Base-by-base conservation (phyloP, 2,329 filamentous ascomycete genomes). In the Trichoderma afroharzianum region DNA sequence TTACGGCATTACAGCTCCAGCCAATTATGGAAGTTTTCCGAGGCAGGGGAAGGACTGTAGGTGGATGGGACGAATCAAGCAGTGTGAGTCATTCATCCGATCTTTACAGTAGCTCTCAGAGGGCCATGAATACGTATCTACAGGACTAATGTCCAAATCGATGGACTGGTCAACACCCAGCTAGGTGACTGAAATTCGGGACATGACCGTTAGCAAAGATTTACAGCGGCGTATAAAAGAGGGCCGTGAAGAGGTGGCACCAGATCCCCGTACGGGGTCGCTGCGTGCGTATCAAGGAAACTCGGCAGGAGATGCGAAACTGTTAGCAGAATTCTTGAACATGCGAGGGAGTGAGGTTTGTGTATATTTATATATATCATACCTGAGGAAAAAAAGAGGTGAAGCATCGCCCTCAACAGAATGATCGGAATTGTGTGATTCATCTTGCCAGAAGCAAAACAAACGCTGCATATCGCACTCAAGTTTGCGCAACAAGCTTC, bases 391-490 rank as follows among this genome's bases (percentile, higher is more conserved):
- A 39, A 76, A 76, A 78, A 78, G 79, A 75, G 76, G 74, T 81
- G 80, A 82, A 82, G 80, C 90, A 89, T 88, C 91, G 88, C 89
- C 91, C 91, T 88, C 90, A 88, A 87, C 91, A 92, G 91, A 93
- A 89, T 94, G 91, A 95, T 94, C 92, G 91, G 92, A 94, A 94
- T 95, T 91, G 92, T 93, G 93, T 94, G 86, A 80, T 91, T 80
- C 71, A 61, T 81, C 78, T 74, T 73, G 74, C 75, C 63, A 71
- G 75, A 70, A 43, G 64, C 66, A 69, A 63, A 68, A 70, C 71
- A 68, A 71, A 95, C 90, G 93, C 93, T 88, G 92, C 93, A 92
- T 94, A 96, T 96, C 93, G 93, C 92, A 95, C 93, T 96, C 87
- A 93, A 94, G 93, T 90, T 80, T 53, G 63, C 81, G 76, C 75